Evolutionary conservation across 2,329 filamentous ascomycete species (phyloP).

Genomic region (Nigrospora sphaerica): DNA sequence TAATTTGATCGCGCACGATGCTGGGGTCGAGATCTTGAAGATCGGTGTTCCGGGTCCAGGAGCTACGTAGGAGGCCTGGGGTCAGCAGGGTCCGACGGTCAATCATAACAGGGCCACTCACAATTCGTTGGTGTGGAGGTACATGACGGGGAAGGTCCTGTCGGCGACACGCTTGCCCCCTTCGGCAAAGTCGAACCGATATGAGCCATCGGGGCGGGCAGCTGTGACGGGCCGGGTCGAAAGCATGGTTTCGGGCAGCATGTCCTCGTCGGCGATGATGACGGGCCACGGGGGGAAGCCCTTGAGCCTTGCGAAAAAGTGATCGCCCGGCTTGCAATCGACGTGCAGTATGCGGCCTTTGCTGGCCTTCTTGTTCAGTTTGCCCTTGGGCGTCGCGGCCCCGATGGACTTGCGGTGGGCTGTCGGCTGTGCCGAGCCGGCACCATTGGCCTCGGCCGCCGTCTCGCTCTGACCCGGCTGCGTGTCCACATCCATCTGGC

Average conservation of each 20-base stretch:
- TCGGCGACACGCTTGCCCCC: constrained; percentile 81
- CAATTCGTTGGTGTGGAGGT: constrained; percentile 93
- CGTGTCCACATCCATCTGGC: background rate
- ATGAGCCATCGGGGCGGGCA: constrained; percentile 73
- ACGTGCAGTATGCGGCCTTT: constrained; percentile 63
- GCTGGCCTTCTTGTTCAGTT: constrained; percentile 80
- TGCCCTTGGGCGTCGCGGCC: constrained; percentile 59
- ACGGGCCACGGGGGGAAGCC: constrained; percentile 93
- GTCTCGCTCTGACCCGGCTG: background rate
- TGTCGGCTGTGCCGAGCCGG: constrained; percentile 4
- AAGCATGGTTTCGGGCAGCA: constrained; percentile 76
- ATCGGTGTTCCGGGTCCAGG: constrained; percentile 83
- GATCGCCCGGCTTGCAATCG: constrained; percentile 82
- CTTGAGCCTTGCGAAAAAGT: constrained; percentile 89
- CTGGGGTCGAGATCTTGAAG: constrained; percentile 71
- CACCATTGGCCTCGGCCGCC: constrained; percentile 7
- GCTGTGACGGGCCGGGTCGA: constrained; percentile 79
- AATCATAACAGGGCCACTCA: constrained; percentile 44
- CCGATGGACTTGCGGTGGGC: constrained; percentile 67
- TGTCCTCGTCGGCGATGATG: constrained; percentile 88
- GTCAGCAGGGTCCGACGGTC: constrained; percentile 2
- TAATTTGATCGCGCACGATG: constrained; percentile 60
- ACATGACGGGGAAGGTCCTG: constrained; percentile 91
- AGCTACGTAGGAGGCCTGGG: constrained; percentile 43
- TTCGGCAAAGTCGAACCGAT: constrained; percentile 79